These are phyloP conservation scores for Candida dajiaensis DNA, from an alignment of 805 yeast species.

Conservation along the genomic window DNA sequence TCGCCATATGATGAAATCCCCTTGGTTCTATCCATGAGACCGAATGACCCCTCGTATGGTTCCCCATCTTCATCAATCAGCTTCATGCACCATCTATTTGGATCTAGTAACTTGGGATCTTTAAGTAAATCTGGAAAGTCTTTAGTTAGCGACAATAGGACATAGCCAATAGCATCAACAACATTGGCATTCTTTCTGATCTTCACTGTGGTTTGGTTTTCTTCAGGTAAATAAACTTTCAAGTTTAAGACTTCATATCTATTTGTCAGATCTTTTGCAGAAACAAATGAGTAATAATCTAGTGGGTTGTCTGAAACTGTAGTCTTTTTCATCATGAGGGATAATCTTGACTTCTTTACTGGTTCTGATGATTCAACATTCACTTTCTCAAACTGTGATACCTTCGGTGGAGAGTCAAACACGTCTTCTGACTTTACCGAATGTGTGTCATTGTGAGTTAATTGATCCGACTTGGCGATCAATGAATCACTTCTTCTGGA, in stretches of 20 bases:
- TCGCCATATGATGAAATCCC: conserved; percentile 65
- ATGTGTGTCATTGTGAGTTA: neutral
- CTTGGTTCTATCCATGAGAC: conserved; percentile 70
- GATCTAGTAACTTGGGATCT: conserved; percentile 29
- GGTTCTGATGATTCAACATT: conserved; percentile 1
- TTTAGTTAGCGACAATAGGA: conserved; percentile 26
- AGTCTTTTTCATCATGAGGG: conserved; percentile 38
- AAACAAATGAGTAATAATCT: conserved; percentile 35
- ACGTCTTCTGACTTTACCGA: conserved; percentile 3
- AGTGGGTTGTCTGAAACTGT: conserved; percentile 31
- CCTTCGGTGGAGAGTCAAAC: neutral
- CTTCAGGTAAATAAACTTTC: conserved; percentile 24
- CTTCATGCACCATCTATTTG: conserved; percentile 70
- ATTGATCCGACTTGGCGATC: conserved; percentile 1
- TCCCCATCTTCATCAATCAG: conserved; percentile 93
- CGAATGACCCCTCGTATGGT: conserved; percentile 84
- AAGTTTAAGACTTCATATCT: conserved; percentile 16
- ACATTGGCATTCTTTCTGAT: conserved; percentile 36
- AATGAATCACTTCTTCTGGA: conserved; percentile 15
- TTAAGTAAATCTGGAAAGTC: conserved; percentile 5
- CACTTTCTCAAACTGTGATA: conserved; percentile 3
- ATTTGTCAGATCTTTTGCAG: conserved; percentile 22
- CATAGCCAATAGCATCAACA: conserved; percentile 50
- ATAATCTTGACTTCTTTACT: conserved; percentile 29
- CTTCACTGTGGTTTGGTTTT: conserved; percentile 19